Conservation (phyloP, 768 basidiomycete species). For the Serendipita sp. region DNA sequence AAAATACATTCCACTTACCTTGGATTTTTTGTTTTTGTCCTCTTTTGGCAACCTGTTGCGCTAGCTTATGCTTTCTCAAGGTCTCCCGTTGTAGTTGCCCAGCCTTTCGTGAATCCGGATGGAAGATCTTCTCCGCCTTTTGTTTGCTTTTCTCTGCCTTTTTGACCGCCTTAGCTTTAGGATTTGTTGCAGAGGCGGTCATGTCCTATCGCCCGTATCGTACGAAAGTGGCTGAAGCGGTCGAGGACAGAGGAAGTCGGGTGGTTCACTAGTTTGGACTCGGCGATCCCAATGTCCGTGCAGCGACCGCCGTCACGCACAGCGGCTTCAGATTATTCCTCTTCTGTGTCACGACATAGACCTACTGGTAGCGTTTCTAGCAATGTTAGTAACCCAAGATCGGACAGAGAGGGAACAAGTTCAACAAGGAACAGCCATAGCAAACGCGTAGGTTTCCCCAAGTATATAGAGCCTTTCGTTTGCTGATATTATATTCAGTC, state of each 20-base stretch:
- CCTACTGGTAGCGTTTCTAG: not conserved
- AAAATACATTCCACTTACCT: slow-evolving; percentile 25
- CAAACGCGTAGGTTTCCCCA: not conserved
- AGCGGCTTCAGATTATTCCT: not conserved
- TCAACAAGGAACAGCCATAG: not conserved
- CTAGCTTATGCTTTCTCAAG: slow-evolving; percentile 52
- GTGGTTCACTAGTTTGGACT: not conserved
- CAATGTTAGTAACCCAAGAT: not conserved
- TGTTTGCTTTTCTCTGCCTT: slow-evolving; percentile 10
- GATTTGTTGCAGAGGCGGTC: not conserved
- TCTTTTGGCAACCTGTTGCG: slow-evolving; percentile 38
- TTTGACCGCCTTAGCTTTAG: not conserved
- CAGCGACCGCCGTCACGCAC: not conserved
- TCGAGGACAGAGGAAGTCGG: not conserved
- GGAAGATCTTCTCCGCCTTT: slow-evolving; percentile 67
- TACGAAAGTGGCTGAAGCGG: not conserved
- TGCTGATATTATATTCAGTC: not conserved
- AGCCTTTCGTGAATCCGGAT: slow-evolving; percentile 74
- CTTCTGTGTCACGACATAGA: not conserved
- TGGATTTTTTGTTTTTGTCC: slow-evolving; percentile 37
- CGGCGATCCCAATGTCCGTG: not conserved
- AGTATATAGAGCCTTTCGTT: not conserved
- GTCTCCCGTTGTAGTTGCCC: slow-evolving; percentile 52
- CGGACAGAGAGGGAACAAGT: not conserved
- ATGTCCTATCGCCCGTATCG: too few relatives aligned